These are phyloP conservation scores for Epichloe coenophiala DNA, from an alignment of 2,329 filamentous ascomycete genomes.

Conservation along the genomic window DNA sequence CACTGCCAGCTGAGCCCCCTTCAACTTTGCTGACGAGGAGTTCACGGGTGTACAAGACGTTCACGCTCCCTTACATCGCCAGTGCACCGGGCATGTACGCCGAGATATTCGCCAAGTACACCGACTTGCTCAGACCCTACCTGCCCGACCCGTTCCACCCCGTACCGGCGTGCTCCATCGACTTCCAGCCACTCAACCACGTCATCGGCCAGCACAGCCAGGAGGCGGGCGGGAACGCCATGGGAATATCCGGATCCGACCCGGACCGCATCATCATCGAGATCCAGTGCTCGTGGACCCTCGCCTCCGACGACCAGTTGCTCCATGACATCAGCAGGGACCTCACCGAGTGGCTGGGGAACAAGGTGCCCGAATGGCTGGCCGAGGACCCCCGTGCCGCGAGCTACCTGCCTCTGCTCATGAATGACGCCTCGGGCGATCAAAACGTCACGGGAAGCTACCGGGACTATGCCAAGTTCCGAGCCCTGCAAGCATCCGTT, in stretches of 20 bases:
- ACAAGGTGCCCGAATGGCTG: no score
- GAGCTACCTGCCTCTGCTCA: no score
- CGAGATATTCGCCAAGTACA: neutral
- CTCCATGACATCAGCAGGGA: neutral
- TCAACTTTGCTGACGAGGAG: no score
- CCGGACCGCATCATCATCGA: neutral
- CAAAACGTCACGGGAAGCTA: no score
- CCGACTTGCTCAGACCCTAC: neutral
- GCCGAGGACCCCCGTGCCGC: no score
- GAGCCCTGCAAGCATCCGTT: no score
- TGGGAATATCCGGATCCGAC: neutral
- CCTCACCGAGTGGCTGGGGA: no score
- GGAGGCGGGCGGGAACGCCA: neutral
- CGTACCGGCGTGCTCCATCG: neutral
- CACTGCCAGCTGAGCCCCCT: no score
- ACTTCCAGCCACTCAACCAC: neutral
- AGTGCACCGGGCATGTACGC: neutral
- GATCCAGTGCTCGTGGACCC: neutral
- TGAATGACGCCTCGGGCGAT: no score
- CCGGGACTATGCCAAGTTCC: no score
- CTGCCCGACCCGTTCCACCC: neutral
- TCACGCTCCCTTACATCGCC: neutral
- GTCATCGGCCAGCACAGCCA: neutral
- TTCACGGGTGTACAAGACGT: neutral
- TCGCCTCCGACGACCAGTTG: neutral